Conservation (phyloP, 257 asterid genomes). For the Petunia axillaris region DNA sequence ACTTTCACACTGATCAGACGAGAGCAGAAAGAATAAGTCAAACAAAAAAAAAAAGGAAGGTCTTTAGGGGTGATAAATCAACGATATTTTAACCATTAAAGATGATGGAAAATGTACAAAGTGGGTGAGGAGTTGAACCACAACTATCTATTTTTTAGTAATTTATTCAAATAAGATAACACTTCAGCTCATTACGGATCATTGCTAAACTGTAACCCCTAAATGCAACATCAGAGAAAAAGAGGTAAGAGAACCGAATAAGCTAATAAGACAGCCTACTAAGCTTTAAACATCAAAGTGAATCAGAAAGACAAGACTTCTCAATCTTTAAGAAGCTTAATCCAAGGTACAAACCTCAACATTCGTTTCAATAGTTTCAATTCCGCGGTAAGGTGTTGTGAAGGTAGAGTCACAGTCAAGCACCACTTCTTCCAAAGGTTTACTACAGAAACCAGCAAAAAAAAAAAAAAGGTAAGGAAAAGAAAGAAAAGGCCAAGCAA, state of each 20-base stretch:
- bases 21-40: conserved; percentile 35
- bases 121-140: background rate
- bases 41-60: background rate
- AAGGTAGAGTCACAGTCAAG: conserved; percentile 96
- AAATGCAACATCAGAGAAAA: background rate
- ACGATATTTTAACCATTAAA: conserved; percentile 9
- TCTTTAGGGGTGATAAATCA: conserved; percentile 6
- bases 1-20: conserved; percentile 56
- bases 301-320: conserved; percentile 1
- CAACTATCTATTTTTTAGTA: background rate
- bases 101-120: background rate
- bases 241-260: background rate
- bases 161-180: conserved; percentile 1
- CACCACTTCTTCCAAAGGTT: conserved; percentile 81
- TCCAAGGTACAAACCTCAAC: conserved; percentile 57
- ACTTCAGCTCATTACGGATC: conserved; percentile 7
- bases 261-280: background rate
- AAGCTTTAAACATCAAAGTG: background rate
- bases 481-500: conserved; percentile 17
- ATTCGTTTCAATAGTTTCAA: conserved; percentile 54
- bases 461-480: conserved; percentile 22
- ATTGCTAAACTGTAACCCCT: background rate
- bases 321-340: conserved; percentile 5
- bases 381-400: conserved; percentile 94
- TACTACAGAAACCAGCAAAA: conserved; percentile 55